Evolutionary conservation across 768 basidiomycete genomes (phyloP).

Genomic region (Ramaria sp.): DNA sequence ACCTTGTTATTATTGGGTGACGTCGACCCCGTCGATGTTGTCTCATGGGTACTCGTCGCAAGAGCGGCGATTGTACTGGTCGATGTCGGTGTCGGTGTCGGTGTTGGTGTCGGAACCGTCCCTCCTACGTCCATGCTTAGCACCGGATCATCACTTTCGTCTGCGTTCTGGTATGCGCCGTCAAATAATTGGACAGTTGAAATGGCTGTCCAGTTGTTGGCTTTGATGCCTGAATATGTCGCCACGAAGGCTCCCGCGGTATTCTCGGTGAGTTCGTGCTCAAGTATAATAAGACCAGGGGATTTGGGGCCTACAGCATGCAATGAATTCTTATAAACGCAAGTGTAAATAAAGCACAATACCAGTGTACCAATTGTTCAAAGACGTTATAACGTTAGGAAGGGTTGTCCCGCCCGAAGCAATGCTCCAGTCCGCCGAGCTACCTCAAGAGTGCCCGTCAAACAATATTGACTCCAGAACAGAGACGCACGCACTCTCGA

Average conservation of each 20-base stretch:
- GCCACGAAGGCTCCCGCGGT: slow-evolving; percentile 58
- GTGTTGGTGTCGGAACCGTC: neutral
- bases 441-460: slow-evolving; percentile 17
- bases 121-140: neutral
- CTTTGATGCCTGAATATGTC: slow-evolving; percentile 50
- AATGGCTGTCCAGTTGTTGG: slow-evolving; percentile 60
- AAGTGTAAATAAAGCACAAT: neutral
- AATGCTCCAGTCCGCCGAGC: slow-evolving; percentile 71
- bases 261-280: slow-evolving; percentile 65
- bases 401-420: slow-evolving; percentile 33
- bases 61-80: neutral
- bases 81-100: neutral
- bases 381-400: slow-evolving; percentile 32
- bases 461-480: neutral
- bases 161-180: slow-evolving; percentile 8
- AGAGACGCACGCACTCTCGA: slow-evolving; percentile 47
- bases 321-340: neutral
- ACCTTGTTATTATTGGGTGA: neutral
- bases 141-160: neutral
- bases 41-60: too few species aligned
- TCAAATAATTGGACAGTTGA: slow-evolving; percentile 35
- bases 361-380: slow-evolving; percentile 23
- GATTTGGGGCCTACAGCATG: slow-evolving; percentile 44
- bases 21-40: neutral
- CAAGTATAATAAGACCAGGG: slow-evolving; percentile 73